These are phyloP conservation scores for Apiospora rasikravindrae DNA, from an alignment of 2,329 filamentous ascomycete species.

Conservation along the genomic window DNA sequence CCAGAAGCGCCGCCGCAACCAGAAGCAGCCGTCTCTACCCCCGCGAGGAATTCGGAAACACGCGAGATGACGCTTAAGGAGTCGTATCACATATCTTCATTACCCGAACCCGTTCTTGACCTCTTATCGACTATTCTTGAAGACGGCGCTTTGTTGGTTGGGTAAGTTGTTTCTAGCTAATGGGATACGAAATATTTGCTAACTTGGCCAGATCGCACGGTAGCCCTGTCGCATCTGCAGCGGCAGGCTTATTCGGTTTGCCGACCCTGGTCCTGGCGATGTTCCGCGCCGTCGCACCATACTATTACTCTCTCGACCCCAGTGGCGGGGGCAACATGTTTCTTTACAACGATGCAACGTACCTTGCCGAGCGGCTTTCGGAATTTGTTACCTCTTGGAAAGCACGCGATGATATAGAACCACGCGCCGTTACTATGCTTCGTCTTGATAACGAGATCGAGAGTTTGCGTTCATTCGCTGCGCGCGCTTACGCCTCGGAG, in stretches of 20 bases:
- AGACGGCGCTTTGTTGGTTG: slow-evolving; percentile 64
- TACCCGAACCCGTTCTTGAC: slow-evolving; percentile 78
- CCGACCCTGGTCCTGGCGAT: slow-evolving; percentile 78
- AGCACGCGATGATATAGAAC: slow-evolving; percentile 55
- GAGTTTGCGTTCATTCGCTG: slow-evolving; percentile 64
- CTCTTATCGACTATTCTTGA: slow-evolving; percentile 66
- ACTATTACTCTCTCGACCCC: slow-evolving; percentile 69
- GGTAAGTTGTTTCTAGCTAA: slow-evolving; percentile 42
- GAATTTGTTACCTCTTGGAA: slow-evolving; percentile 59
- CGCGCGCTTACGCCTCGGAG: slow-evolving; percentile 65
- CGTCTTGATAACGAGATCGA: slow-evolving; percentile 65
- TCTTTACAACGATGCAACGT: slow-evolving; percentile 71
- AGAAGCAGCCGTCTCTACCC: slow-evolving; percentile 10
- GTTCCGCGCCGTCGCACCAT: slow-evolving; percentile 77
- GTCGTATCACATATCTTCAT: slow-evolving; percentile 85
- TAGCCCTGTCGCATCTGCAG: slow-evolving; percentile 69
- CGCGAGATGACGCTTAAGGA: slow-evolving; percentile 81
- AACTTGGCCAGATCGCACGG: slow-evolving; percentile 44
- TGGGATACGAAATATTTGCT: slow-evolving; percentile 14
- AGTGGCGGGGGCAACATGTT: slow-evolving; percentile 70
- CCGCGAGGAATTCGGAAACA: slow-evolving; percentile 38
- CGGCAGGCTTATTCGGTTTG: slow-evolving; percentile 71
- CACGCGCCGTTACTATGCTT: slow-evolving; percentile 58
- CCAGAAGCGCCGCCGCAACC: slow-evolving; percentile 21
- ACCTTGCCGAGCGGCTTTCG: slow-evolving; percentile 62